These are phyloP conservation scores for Scheffersomyces parashehatae DNA, from an alignment of 1,139 yeast species.

Conservation along the genomic window DNA sequence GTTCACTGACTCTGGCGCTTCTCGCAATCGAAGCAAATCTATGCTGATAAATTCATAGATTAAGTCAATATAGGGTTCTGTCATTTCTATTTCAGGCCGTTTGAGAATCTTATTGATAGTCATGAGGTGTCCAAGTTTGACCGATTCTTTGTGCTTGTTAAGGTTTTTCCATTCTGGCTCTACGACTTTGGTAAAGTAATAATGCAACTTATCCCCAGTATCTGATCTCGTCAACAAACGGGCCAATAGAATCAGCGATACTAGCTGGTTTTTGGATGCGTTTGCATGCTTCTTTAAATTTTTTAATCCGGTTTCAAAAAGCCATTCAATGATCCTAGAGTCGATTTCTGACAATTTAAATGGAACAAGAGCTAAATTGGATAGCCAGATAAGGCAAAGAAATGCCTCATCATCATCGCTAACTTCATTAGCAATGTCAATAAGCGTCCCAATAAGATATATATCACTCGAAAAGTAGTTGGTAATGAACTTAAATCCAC, in stretches of 20 bases:
- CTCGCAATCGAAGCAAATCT: conserved; percentile 10
- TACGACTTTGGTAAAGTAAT: conserved; percentile 17
- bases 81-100: conserved; percentile 12
- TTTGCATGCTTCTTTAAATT: conserved; percentile 26
- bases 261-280: conserved; percentile 29
- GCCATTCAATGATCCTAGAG: conserved; percentile 26
- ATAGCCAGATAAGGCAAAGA: conserved; percentile 70
- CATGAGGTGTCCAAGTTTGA: conserved; percentile 38
- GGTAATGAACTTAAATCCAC: conserved; percentile 63
- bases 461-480: conserved; percentile 64
- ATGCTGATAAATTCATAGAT: conserved; percentile 17
- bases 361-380: conserved; percentile 69
- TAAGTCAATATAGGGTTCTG: conserved; percentile 10
- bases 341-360: conserved; percentile 54
- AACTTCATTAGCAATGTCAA: conserved; percentile 19
- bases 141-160: conserved; percentile 13
- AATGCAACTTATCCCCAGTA: conserved; percentile 2
- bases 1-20: conserved; percentile 13
- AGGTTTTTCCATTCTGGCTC: conserved; percentile 17
- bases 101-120: conserved; percentile 41
- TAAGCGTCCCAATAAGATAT: conserved; percentile 41
- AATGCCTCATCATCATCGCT: conserved; percentile 57
- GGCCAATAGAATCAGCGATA: conserved; percentile 38
- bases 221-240: conserved; percentile 39
- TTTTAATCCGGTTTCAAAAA: conserved; percentile 34